Conservation (phyloP, 371 early-diverging fungal genomes). For the Apophysomyces trapeziformis region DNA sequence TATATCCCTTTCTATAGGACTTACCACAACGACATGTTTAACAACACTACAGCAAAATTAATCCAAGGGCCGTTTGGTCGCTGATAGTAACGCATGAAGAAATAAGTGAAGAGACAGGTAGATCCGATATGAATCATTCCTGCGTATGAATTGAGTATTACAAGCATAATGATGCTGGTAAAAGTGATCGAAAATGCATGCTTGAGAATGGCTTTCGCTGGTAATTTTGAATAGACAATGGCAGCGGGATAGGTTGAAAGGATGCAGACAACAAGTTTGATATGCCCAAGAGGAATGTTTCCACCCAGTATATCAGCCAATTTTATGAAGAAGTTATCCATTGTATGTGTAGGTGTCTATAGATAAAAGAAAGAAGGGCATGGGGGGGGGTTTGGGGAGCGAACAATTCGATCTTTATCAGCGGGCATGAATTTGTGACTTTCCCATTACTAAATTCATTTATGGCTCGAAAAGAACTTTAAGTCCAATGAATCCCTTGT, state of each 20-base stretch:
- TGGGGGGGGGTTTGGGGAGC: background rate
- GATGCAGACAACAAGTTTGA: constrained; percentile 60
- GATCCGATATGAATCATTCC: constrained; percentile 71
- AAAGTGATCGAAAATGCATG: constrained; percentile 76
- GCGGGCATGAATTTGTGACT: background rate
- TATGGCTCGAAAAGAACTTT: no score
- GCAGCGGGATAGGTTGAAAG: constrained; percentile 61
- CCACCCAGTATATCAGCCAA: constrained; percentile 26
- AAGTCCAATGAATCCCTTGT: no score
- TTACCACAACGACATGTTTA: constrained; percentile 79
- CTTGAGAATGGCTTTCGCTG: constrained; percentile 52
- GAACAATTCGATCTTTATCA: background rate
- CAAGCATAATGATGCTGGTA: constrained; percentile 63
- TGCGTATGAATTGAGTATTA: constrained; percentile 57
- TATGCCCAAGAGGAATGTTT: constrained; percentile 49
- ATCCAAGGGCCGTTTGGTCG: constrained; percentile 63
- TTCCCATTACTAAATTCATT: no score
- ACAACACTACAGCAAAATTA: constrained; percentile 75
- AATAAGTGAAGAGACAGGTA: constrained; percentile 62
- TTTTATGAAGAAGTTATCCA: constrained; percentile 32
- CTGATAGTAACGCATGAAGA: constrained; percentile 49
- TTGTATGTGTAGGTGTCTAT: background rate
- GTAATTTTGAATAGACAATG: constrained; percentile 58
- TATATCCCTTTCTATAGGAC: background rate
- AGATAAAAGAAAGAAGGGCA: background rate